Conservation (phyloP, 1,284 basidiomycete genomes). For the Irpex sp. region DNA sequence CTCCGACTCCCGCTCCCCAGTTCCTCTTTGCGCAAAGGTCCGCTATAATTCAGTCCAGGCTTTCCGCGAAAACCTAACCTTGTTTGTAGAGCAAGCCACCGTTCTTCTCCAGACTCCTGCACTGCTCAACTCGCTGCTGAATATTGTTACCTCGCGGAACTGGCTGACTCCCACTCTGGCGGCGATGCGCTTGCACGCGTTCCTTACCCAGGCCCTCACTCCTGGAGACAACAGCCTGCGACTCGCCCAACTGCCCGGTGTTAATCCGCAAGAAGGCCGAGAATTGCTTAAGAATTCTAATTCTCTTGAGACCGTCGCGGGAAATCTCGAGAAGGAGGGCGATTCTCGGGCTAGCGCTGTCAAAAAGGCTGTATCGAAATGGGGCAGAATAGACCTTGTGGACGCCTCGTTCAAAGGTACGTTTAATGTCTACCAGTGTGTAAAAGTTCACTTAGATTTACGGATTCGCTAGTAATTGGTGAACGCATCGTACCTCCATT, state of each 20-base stretch:
- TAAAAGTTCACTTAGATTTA: neutral
- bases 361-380: conserved; percentile 65
- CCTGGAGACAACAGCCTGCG: conserved; percentile 44
- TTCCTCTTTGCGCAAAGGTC: conserved; percentile 61
- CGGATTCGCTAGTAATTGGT: conserved; percentile 67
- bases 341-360: conserved; percentile 57
- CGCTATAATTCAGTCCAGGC: conserved; percentile 8
- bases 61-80: no score
- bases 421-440: conserved; percentile 16
- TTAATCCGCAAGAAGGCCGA: conserved; percentile 50
- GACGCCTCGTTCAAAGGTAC: conserved; percentile 87
- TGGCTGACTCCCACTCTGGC: conserved; percentile 86
- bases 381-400: conserved; percentile 82
- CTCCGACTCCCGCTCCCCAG: conserved; percentile 68
- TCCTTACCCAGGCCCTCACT: conserved; percentile 82
- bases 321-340: conserved; percentile 49
- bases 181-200: conserved; percentile 82
- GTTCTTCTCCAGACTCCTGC: conserved; percentile 69
- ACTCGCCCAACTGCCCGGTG: conserved; percentile 76
- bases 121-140: conserved; percentile 81
- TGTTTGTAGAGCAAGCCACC: conserved; percentile 54
- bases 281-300: conserved; percentile 36
- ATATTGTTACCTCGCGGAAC: conserved; percentile 82
- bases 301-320: conserved; percentile 44
- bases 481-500: conserved; percentile 88